Evolutionary conservation across 2,329 filamentous ascomycete species (phyloP), one percentile per base, ranked within the genome.

Genomic region (Paracorniculantispora psalliotae): DNA sequence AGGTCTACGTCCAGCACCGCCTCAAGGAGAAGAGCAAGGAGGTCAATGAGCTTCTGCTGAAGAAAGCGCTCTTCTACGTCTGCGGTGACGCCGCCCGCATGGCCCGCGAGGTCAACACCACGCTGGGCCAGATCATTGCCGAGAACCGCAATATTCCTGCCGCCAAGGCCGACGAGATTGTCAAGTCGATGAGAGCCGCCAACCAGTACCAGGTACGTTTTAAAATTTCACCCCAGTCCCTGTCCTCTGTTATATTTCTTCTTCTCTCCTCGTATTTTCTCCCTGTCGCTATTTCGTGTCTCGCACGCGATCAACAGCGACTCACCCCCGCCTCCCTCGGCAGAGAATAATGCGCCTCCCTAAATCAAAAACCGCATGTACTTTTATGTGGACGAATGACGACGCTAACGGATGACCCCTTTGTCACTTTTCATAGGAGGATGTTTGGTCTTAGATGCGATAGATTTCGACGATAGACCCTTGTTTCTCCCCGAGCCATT

Each of bases 61-160:
- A 92, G 74, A 90, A 92, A 73, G 94, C 91, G 5, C 97, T 94
- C 76, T 92, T 99, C 73, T 99, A 99, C 73, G 93, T 99, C 60
- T 99, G 96, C 69, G 94, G 94, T 77, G 94, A 99, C 71, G 96
- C 96, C 0, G 90, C 94, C 59, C 92, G 96, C 78, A 97, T 97
- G 92, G 92, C 92, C 49, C 87, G 92, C 60, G 92, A 96, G 72
- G 92, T 97, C 69, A 97, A 96, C 72, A 81, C 87, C 25, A 85
- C 91, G n/a, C 81, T 99, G 46, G 88, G 82, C 26, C 87, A 96
- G 71, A 96, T 97, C 69, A 87, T 99, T 66, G 81, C 92, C 26
- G 86, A 92, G 71, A 84, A 96, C 73, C 85, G 94, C 57, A 89
- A 89, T 53, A 82, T 97, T 60, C 81, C 91, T 1, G 88, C 93